Percentiles rank a stretch among this genome's conserved stretches.
Conservation (phyloP, 805 yeast genomes). For the Nakazawaea ishiwadae region DNA sequence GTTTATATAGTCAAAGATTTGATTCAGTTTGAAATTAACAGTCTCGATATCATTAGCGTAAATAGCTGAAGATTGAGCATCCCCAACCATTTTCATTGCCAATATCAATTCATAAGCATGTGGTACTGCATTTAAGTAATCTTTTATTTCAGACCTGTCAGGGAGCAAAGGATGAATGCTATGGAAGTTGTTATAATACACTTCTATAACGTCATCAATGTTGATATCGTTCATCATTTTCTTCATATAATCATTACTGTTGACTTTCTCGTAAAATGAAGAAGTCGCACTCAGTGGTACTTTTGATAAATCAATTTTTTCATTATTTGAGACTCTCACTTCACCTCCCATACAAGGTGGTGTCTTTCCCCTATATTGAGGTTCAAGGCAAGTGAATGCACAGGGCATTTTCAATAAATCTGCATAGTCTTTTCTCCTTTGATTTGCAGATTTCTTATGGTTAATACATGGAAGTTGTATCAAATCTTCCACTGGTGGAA, state of each 20-base stretch:
- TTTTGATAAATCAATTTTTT: conserved; percentile 12
- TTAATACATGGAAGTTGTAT: conserved; percentile 11
- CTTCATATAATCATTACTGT: conserved; percentile 21
- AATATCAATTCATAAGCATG: conserved; percentile 36
- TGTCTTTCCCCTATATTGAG: conserved; percentile 20
- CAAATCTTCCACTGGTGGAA: conserved; percentile 13
- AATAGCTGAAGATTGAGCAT: conserved; percentile 35
- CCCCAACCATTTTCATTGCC: conserved; percentile 45
- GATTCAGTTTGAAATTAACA: conserved; percentile 30
- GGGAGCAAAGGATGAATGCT: conserved; percentile 45
- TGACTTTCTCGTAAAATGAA: conserved; percentile 6
- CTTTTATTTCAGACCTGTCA: conserved; percentile 27
- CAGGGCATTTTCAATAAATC: conserved; percentile 15
- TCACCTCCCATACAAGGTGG: conserved; percentile 25
- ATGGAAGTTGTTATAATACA: conserved; percentile 35
- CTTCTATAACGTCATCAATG: conserved; percentile 20
- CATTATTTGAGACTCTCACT: conserved; percentile 3
- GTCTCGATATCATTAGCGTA: conserved; percentile 36
- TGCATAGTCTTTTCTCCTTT: conserved; percentile 4
- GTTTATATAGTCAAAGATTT: conserved; percentile 25
- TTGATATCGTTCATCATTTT: conserved; percentile 21
- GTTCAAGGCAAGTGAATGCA: conserved; percentile 20
- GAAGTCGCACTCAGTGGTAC: neutral
- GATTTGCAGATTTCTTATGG: conserved; percentile 5
- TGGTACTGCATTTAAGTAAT: conserved; percentile 29